Evolutionary conservation across 2,329 filamentous ascomycete species (phyloP).

Genomic region (Phialemoniopsis sp.): DNA sequence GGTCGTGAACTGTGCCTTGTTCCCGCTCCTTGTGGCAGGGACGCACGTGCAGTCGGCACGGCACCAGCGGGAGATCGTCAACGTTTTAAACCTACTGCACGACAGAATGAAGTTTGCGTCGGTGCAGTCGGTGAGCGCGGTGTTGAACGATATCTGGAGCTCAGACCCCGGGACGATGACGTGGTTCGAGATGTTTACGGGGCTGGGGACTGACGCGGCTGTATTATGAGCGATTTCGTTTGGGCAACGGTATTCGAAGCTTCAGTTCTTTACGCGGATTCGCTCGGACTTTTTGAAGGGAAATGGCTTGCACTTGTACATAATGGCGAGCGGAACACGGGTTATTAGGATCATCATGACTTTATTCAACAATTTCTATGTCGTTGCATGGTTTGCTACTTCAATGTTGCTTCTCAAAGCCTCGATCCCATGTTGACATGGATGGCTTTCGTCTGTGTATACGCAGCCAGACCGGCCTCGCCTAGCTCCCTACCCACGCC

Average conservation of each 20-base stretch:
- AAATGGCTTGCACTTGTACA: no score
- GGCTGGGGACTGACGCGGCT: not conserved
- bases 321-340: no score
- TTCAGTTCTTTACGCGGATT: no score
- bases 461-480: conserved; percentile 37
- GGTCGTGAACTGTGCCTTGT: conserved; percentile 30
- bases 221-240: not conserved
- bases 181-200: not conserved
- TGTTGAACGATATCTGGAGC: not conserved
- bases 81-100: conserved; percentile 15
- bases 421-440: conserved; percentile 7
- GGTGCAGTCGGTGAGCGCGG: conserved; percentile 33
- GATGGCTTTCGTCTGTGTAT: conserved; percentile 32
- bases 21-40: conserved; percentile 30
- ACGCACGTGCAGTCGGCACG: conserved; percentile 23
- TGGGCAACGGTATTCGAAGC: no score
- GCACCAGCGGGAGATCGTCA: conserved; percentile 18
- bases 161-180: not conserved
- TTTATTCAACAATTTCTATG: no score
- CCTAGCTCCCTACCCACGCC: conserved; percentile 49
- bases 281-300: no score
- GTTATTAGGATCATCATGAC: no score
- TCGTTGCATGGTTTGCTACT: no score
- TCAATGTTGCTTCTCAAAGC: no score
- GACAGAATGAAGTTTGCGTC: conserved; percentile 26